A percentile compares a stretch with the other conserved stretches of the same genome.
These are phyloP conservation scores for Mycena floridula DNA, from an alignment of 768 basidiomycete genomes.

Conservation along the genomic window DNA sequence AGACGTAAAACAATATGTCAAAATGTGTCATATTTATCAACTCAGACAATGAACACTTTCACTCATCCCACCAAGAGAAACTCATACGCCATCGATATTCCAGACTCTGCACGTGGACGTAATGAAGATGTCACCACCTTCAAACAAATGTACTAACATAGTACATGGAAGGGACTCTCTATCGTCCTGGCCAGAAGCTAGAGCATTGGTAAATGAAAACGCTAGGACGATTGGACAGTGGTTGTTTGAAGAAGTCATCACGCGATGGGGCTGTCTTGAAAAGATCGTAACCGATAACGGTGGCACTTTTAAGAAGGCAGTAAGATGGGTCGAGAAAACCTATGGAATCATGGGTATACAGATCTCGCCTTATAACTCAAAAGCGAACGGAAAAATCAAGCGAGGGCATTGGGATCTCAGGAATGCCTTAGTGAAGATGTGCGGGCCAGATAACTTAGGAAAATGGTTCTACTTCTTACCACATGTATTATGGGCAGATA, in stretches of 20 bases:
- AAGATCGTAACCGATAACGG: conserved; percentile 28
- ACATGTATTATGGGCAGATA: conserved; percentile 2
- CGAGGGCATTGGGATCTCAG: not conserved
- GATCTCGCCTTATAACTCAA: conserved; percentile 26
- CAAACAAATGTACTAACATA: conserved; percentile 15
- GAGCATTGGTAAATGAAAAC: conserved; percentile 15
- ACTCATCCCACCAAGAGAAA: conserved; percentile 18
- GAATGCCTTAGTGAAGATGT: not conserved
- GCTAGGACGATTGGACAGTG: conserved; percentile 15
- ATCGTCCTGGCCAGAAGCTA: conserved; percentile 15
- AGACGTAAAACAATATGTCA: conserved; percentile 25
- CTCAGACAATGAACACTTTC: conserved; percentile 14
- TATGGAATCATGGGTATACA: conserved; percentile 21
- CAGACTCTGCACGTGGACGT: conserved; percentile 24
- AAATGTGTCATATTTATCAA: conserved; percentile 28
- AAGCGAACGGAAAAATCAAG: conserved; percentile 6
- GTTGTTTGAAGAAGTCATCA: conserved; percentile 19
- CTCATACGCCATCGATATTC: conserved; percentile 14
- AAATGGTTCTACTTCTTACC: conserved; percentile 8
- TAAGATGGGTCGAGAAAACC: not conserved
- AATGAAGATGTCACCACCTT: conserved; percentile 19
- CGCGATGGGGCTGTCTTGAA: conserved; percentile 16
- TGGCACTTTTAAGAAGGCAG: conserved; percentile 14
- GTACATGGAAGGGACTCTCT: conserved; percentile 20
- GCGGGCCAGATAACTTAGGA: not conserved